phyloP scores from a whole-genome alignment of 2,329 filamentous ascomycete species.

The Aspergillus pseudoviridinutans region DNA sequence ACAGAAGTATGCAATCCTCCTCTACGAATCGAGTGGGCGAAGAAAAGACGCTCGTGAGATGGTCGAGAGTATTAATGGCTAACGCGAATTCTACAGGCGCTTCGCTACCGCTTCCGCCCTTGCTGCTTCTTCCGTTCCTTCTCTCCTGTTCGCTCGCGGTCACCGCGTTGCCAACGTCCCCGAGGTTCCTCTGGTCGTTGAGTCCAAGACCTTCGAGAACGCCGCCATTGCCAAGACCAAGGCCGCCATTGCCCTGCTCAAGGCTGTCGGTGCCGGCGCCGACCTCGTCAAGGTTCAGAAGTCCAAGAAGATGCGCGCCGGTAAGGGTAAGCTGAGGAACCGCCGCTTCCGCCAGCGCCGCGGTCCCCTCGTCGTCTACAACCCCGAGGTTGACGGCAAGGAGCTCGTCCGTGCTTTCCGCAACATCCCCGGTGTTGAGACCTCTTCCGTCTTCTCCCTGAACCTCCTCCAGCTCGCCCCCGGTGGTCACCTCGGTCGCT shows the following conservation, averaged over 20 bases:
- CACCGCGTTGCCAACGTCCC: constrained; percentile 90
- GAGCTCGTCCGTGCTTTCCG: constrained; percentile 92
- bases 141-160: constrained; percentile 93
- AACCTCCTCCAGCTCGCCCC: constrained; percentile 99
- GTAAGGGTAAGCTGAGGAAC: constrained; percentile 98
- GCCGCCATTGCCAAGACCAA: constrained; percentile 83
- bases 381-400: constrained; percentile 91
- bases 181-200: constrained; percentile 95
- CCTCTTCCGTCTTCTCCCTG: constrained; percentile 83
- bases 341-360: constrained; percentile 97
- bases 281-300: constrained; percentile 95
- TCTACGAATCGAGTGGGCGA: background rate
- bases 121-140: constrained; percentile 90
- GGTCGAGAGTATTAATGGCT: constrained; percentile 9
- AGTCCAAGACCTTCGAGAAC: constrained; percentile 81
- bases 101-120: constrained; percentile 97
- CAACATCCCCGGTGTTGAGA: constrained; percentile 99
- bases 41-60: background rate
- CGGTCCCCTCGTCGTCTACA: constrained; percentile 96
- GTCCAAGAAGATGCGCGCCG: constrained; percentile 94
- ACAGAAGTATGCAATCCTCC: constrained; percentile 70
- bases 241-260: constrained; percentile 79
- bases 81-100: constrained; percentile 54
- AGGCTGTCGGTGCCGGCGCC: constrained; percentile 81
- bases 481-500: constrained; percentile 97